phyloP scores from a whole-genome alignment of 139 green algal species.

The Closterium sp. region DNA sequence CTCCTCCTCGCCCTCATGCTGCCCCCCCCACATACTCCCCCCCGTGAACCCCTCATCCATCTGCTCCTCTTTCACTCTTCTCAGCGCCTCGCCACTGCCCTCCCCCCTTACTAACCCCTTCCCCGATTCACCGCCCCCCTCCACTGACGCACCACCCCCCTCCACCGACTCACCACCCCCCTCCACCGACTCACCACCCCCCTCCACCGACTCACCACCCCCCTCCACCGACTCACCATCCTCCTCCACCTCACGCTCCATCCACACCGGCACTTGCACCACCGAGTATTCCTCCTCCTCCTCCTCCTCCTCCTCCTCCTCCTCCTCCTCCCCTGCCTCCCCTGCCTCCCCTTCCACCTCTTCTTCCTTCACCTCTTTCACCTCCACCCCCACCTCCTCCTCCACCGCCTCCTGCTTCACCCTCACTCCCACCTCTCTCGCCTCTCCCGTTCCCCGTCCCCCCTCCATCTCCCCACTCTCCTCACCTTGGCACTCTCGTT shows the following conservation, averaged over 20 bases:
- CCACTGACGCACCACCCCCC: no score
- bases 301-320: not conserved
- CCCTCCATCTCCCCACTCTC: not conserved
- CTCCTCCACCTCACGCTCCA: not conserved
- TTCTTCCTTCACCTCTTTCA: no score
- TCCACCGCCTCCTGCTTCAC: not conserved
- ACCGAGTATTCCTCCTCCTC: not conserved
- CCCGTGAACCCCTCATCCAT: not conserved
- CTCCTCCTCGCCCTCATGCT: not conserved
- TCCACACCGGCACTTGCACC: not conserved
- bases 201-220: not conserved
- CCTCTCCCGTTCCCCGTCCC: no score
- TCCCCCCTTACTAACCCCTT: not conserved
- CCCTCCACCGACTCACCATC: not conserved
- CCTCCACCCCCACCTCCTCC: not conserved
- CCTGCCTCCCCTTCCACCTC: no score
- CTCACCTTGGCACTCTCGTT: no score
- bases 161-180: no score
- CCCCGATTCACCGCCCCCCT: no score
- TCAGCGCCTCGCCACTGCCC: not conserved
- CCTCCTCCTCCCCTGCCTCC: no score
- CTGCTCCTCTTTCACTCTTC: not conserved
- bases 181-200: no score
- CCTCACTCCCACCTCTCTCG: not conserved
- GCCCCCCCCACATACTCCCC: not conserved